Base-by-base conservation (phyloP, 2,329 filamentous ascomycete genomes). In the Colletotrichum viniferum region DNA sequence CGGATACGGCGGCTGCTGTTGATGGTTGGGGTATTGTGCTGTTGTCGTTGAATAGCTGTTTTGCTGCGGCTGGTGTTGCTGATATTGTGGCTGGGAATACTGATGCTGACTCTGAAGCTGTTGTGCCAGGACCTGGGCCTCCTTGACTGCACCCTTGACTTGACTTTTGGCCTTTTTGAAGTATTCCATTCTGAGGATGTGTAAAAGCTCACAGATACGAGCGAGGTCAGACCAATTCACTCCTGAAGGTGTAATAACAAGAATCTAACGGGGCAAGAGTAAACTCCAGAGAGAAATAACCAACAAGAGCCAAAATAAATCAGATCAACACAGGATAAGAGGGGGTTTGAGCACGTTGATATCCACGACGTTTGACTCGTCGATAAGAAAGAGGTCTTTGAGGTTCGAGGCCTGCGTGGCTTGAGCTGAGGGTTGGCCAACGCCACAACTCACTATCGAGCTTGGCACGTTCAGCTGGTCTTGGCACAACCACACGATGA, bases 351-450 rank as follows among this genome's bases (percentile, higher is more conserved):
- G 43, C 43, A 52, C n/a, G 43, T 52, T 52, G 43, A 13, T 4
- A 21, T 52, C 43, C 43, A 52, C 0, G n/a, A 52, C 10, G 43
- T 52, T 52, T 52, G 43, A 52, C 43, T 52, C 43, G 43, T 52
- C n/a, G 10, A 52, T 52, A 21, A 13, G 43, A 52, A 21, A 52
- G 43, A 52, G 10, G 43, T 21, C 43, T 52, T 52, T 52, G 43
- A 52, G 43, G 43, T 52, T 52, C 43, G 43, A 52, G 43, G 43
- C 43, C 43, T 52, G 43, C 43, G 43, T 52, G 43, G 43, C 43
- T 21, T 52, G n/a, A 52, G 43, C 43, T 52, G 43, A 52, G 43
- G 43, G 7, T 52, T 52, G 43, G 12, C 43, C n/a, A 13, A 52
- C 43, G 43, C 43, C 43, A 30, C 63, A 38, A 48, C 14, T 14